Percentiles rank a stretch among this genome's conserved stretches.
phyloP scores from a whole-genome alignment of 768 basidiomycete species.

The Suillus discolor region DNA sequence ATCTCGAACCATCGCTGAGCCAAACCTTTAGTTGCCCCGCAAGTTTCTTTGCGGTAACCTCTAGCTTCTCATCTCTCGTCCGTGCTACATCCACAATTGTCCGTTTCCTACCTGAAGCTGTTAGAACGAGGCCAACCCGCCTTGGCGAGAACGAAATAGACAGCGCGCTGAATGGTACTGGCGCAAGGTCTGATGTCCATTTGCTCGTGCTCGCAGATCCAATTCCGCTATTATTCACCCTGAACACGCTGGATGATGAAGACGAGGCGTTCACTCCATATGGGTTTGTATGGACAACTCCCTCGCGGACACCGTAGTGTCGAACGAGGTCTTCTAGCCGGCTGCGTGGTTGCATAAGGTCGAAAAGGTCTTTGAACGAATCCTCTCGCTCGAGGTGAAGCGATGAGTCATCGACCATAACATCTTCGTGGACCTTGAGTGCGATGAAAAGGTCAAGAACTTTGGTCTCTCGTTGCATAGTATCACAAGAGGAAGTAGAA shows the following conservation, averaged over 20 bases:
- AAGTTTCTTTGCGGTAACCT: conserved; percentile 54
- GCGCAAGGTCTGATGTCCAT: conserved; percentile 4
- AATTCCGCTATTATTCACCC: conserved; percentile 2
- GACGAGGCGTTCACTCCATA: conserved; percentile 10
- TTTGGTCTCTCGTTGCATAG: conserved; percentile 70
- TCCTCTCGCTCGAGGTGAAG: conserved; percentile 78
- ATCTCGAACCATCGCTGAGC: conserved; percentile 29
- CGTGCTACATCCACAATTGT: conserved; percentile 59
- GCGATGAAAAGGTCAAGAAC: conserved; percentile 80
- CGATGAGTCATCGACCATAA: conserved; percentile 72
- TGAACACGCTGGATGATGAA: conserved; percentile 6
- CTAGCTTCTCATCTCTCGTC: conserved; percentile 56
- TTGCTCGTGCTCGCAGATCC: conserved; percentile 9
- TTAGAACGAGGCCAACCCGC: conserved; percentile 39
- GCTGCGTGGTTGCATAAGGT: conserved; percentile 71
- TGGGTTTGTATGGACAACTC: conserved; percentile 28
- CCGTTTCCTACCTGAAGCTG: conserved; percentile 40
- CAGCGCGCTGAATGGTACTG: conserved; percentile 39
- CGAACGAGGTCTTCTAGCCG: conserved; percentile 76
- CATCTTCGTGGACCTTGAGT: conserved; percentile 78
- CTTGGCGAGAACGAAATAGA: conserved; percentile 44
- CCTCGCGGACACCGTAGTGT: conserved; percentile 42
- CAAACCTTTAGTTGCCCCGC: conserved; percentile 49
- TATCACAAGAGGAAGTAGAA: conserved; percentile 30
- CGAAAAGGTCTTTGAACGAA: conserved; percentile 78